phyloP scores from a whole-genome alignment of 2,329 filamentous ascomycete species.

The Diaporthe sp. region DNA sequence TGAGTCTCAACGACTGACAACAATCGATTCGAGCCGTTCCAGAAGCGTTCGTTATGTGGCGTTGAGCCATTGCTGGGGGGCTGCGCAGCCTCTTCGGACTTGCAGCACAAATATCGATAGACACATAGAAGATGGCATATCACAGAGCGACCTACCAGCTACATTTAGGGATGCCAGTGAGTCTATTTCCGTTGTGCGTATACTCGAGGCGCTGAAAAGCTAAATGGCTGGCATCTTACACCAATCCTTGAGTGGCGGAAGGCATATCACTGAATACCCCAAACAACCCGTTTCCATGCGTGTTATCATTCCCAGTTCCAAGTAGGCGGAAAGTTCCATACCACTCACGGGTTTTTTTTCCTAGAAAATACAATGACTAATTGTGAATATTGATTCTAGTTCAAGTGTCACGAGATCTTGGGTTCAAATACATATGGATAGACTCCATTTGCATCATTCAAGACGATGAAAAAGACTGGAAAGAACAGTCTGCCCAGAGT shows the following conservation, averaged over 20 bases:
- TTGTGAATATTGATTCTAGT: not conserved
- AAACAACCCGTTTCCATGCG: no score
- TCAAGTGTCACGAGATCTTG: not conserved
- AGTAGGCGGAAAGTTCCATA: no score
- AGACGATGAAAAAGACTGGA: not conserved
- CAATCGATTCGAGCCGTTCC: not conserved
- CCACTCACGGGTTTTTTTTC: not conserved
- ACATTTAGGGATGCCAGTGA: not conserved
- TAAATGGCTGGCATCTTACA: no score
- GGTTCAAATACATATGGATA: not conserved
- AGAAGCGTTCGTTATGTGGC: not conserved
- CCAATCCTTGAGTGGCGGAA: no score
- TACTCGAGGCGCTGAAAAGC: fast-evolving
- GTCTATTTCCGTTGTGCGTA: not conserved
- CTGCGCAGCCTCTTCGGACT: not conserved
- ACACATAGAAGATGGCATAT: not conserved
- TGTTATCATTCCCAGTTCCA: no score
- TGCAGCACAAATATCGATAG: not conserved
- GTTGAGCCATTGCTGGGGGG: not conserved
- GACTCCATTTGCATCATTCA: not conserved
- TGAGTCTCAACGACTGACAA: not conserved
- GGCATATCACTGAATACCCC: no score
- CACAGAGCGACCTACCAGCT: not conserved
- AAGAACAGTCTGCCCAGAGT: not conserved
- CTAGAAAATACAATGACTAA: not conserved